Conservation (phyloP, 805 yeast genomes). For the Candida krabiensis region DNA sequence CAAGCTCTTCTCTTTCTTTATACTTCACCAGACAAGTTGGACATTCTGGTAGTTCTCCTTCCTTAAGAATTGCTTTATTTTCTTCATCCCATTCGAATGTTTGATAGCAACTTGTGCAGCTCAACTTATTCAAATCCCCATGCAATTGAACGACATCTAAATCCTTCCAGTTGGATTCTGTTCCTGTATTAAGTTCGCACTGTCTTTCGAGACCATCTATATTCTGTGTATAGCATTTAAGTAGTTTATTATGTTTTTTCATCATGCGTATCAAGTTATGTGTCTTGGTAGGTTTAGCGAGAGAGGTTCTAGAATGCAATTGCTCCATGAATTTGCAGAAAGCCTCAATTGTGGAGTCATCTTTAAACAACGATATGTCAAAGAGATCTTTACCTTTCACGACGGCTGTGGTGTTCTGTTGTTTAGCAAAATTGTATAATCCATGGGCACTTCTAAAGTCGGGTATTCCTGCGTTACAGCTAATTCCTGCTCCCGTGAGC, state of each 20-base stretch:
- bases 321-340: slow-evolving; percentile 90
- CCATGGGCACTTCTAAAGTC: slow-evolving; percentile 89
- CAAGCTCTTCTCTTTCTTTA: slow-evolving; percentile 56
- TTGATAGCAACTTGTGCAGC: slow-evolving; percentile 71
- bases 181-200: slow-evolving; percentile 63
- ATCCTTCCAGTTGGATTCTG: slow-evolving; percentile 62
- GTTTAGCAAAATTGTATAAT: slow-evolving; percentile 70
- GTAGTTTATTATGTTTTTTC: slow-evolving; percentile 61
- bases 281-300: slow-evolving; percentile 80
- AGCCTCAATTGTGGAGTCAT: slow-evolving; percentile 60
- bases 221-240: slow-evolving; percentile 92
- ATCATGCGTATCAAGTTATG: slow-evolving; percentile 70
- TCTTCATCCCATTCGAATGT: slow-evolving; percentile 62
- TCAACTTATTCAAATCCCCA: slow-evolving; percentile 76
- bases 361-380: slow-evolving; percentile 79
- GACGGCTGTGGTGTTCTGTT: slow-evolving; percentile 49
- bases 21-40: slow-evolving; percentile 60
- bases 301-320: slow-evolving; percentile 59
- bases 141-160: slow-evolving; percentile 86
- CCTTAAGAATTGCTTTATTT: slow-evolving; percentile 44
- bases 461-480: slow-evolving; percentile 96
- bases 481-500: slow-evolving; percentile 94
- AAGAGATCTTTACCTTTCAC: slow-evolving; percentile 87
- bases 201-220: slow-evolving; percentile 83
- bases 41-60: slow-evolving; percentile 78